Base-by-base conservation (phyloP, 2,329 filamentous ascomycete species). In the Pyricularia sp. region DNA sequence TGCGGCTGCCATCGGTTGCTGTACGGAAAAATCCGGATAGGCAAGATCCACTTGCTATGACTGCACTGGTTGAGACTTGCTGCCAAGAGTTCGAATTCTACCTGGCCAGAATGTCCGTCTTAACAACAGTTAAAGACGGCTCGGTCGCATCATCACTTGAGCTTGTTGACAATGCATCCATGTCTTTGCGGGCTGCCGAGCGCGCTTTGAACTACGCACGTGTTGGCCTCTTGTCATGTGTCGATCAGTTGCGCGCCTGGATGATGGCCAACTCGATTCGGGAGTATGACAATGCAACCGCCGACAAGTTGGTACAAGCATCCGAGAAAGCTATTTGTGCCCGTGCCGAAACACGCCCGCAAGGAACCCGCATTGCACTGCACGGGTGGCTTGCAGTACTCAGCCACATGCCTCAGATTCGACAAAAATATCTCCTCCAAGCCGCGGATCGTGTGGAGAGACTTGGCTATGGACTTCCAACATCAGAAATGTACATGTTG, bases 381-480 rank as follows among this genome's bases (percentile, higher is more conserved):
- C 44, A 31, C n/a, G 61, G 62, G 19, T 70, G 69, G 69, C 65
- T 70, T 10, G 24, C 60, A 19, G 61, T 65, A 9, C 66, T 70
- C 13, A 68, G 68, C 31, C 67, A 66, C 33, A 65, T 67, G 63
- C 66, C 66, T 4, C 65, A 65, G n/a, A 65, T 70, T 22, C 67
- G 67, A 22, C 69, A 70, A 31, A 57, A 64, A 1, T 9, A 16
- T 22, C 62, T 72, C 3, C 65, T 68, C 22, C 22, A 26, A 57
- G 53, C 53, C 22, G 53, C 24, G 53, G 53, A 57, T 24, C 53
- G 53, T 26, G 53, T 16, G 22, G n/a, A 6, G 53, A 57, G 6
- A 12, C 53, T 57, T 26, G 53, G 53, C 4, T 57, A 6, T 9
- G 22, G 22, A 26, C 53, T 57, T 9, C 53, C 53, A 4, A 57